These are phyloP conservation scores for Cenchrus fungigraminus DNA, from an alignment of 176 grass and related monocot genomes.

Conservation along the genomic window DNA sequence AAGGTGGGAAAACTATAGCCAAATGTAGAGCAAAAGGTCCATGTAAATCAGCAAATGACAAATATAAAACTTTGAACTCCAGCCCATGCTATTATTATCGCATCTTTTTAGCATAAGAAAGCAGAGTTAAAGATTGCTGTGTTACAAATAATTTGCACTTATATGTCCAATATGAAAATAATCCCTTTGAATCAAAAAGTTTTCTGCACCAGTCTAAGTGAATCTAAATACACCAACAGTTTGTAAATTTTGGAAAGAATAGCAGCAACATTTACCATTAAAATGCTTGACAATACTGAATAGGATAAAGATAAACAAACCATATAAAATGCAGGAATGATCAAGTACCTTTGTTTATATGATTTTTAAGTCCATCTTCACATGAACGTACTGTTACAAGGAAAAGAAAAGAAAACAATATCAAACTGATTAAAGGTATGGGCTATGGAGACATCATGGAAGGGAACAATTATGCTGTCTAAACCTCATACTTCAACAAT, in stretches of 20 bases:
- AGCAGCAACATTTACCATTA: constrained; percentile 1
- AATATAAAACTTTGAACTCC: not conserved
- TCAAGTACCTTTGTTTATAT: constrained; percentile 57
- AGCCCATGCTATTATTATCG: not conserved
- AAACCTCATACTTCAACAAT: constrained; percentile 12
- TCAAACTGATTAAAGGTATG: constrained; percentile 17
- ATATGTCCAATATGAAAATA: not conserved
- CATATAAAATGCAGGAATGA: constrained; percentile 12
- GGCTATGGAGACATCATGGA: not conserved
- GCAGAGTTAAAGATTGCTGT: not conserved
- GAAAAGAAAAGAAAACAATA: constrained; percentile 6
- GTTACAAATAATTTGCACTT: constrained; percentile 1
- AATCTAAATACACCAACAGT: not conserved
- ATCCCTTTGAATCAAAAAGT: not conserved
- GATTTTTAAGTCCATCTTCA: constrained; percentile 55
- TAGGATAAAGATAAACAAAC: constrained; percentile 23
- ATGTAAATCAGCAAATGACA: not conserved
- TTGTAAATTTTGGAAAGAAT: not conserved
- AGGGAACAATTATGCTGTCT: not conserved
- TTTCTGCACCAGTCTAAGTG: not conserved
- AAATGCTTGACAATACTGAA: not conserved
- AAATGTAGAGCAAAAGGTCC: not conserved
- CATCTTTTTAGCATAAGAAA: not conserved
- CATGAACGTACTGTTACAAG: constrained; percentile 50
- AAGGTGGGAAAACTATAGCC: too few species aligned